Evolutionary conservation across 352 stramenopile species (phyloP), one percentile per base, ranked within the genome.

Genomic region (Phytophthora lateralis): DNA sequence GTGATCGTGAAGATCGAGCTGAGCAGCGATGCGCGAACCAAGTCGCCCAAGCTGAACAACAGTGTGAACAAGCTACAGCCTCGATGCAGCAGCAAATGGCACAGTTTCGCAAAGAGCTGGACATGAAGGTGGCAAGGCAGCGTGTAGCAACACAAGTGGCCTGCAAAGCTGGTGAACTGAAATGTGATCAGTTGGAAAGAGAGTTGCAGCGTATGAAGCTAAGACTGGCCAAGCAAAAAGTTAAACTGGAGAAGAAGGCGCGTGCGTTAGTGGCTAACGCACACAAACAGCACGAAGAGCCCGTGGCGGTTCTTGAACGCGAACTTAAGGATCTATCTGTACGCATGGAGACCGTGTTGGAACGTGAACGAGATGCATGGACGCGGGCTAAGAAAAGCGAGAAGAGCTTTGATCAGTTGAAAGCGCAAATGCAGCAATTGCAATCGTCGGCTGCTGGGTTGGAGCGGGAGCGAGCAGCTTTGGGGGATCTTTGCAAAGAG

Each of bases 171-270:
- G 38, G 68, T 6, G 63, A 68, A 26, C 24, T 71, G 3, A 67
- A 71, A 43, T 58, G 47, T 43, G 59, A 67, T n/a, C 42, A 51
- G 3, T 8, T 76, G 44, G 63, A 80, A 29, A 48, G 30, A 3
- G 49, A 68, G 2, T 32, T 78, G n/a, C 53, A 70, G 9, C 48
- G 50, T 15, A 41, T 66, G 20, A 63, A 65, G 18, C 29, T 51
- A 8, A 80, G 73, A 27, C 27, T 68, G 9, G 35, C 35, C 0
- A 84, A 87, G 21, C 72, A 82, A 14, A 89, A 88, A 29, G 44
- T 69, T 14, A 86, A 86, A 30, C 60, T 87, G 29, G 71, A 86
- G 18, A 84, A 82, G 48, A 88, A 85, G 18, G 37, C 82, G 14
- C 70, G 71, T 14, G 58, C 52, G 3, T 27, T 85, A 17, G 61